These are phyloP conservation scores for Aspergillus sp. DNA, from an alignment of 2,329 filamentous ascomycete genomes.

Conservation along the genomic window DNA sequence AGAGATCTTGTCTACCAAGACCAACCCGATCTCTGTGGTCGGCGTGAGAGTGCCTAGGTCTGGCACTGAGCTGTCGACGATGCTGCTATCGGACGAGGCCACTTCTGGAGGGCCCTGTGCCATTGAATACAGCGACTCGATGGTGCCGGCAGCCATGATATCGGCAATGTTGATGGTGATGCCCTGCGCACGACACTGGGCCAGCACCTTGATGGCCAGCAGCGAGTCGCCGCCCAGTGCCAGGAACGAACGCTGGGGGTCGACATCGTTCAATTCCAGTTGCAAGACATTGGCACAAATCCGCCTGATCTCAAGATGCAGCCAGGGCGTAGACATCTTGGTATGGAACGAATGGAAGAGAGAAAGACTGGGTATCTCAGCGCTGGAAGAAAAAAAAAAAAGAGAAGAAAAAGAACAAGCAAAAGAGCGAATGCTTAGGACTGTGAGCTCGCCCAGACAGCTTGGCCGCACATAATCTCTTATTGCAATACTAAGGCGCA, in stretches of 20 bases:
- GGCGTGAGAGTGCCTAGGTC: neutral
- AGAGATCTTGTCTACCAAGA: neutral
- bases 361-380: neutral
- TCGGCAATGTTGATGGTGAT: neutral
- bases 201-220: neutral
- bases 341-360: neutral
- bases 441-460: neutral
- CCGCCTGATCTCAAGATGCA: neutral
- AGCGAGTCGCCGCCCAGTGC: neutral
- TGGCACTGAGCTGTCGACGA: neutral
- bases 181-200: neutral
- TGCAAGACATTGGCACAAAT: neutral
- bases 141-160: neutral
- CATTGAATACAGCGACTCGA: neutral
- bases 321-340: neutral
- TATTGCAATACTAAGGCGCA: no score
- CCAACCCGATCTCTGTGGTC: neutral
- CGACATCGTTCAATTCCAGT: neutral
- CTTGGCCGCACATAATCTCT: neutral
- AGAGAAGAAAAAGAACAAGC: neutral
- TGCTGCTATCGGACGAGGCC: neutral
- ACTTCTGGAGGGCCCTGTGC: neutral
- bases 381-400: neutral
- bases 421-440: neutral
- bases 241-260: neutral